A percentile compares a stretch with the other conserved stretches of the same genome.
Conservation (phyloP, 2,329 filamentous ascomycete species). For the Xylariaceae sp. region DNA sequence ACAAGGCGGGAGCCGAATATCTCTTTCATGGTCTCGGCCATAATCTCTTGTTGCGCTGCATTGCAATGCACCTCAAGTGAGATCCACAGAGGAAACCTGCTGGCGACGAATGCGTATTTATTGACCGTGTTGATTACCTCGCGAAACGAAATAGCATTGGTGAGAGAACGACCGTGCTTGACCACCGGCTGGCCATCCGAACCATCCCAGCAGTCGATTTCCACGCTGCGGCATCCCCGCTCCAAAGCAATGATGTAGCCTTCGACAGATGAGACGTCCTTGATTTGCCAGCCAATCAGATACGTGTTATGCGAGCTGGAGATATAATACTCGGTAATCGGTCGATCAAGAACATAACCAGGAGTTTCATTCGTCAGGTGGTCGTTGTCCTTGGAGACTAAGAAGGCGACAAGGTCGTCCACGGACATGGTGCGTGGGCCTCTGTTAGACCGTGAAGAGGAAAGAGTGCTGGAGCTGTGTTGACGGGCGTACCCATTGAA, state of each 20-base stretch:
- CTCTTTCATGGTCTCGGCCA: conserved; percentile 86
- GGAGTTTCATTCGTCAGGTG: conserved; percentile 59
- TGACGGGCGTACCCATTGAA: conserved; percentile 68
- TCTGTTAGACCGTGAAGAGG: conserved; percentile 40
- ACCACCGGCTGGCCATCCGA: conserved; percentile 82
- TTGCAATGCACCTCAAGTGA: conserved; percentile 96
- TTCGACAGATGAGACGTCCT: conserved; percentile 86
- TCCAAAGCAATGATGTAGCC: conserved; percentile 88
- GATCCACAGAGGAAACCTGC: conserved; percentile 86
- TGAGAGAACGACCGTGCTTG: conserved; percentile 85
- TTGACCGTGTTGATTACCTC: conserved; percentile 92
- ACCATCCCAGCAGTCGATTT: conserved; percentile 98
- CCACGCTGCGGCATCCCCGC: conserved; percentile 88
- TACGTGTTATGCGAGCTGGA: conserved; percentile 99
- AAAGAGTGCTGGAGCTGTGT: conserved; percentile 45
- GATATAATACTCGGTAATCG: conserved; percentile 95
- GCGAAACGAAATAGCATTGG: conserved; percentile 80
- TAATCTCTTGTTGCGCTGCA: conserved; percentile 73
- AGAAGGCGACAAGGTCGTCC: conserved; percentile 71
- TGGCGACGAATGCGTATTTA: conserved; percentile 86
- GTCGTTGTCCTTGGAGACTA: conserved; percentile 71
- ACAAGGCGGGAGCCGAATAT: conserved; percentile 79
- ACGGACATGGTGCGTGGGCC: conserved; percentile 66
- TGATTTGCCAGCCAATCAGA: conserved; percentile 83
- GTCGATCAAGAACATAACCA: conserved; percentile 67